Percentiles rank a stretch among this genome's conserved stretches.
Conservation (phyloP, 495 filamentous ascomycete genomes). For the Penicillium lividum region DNA sequence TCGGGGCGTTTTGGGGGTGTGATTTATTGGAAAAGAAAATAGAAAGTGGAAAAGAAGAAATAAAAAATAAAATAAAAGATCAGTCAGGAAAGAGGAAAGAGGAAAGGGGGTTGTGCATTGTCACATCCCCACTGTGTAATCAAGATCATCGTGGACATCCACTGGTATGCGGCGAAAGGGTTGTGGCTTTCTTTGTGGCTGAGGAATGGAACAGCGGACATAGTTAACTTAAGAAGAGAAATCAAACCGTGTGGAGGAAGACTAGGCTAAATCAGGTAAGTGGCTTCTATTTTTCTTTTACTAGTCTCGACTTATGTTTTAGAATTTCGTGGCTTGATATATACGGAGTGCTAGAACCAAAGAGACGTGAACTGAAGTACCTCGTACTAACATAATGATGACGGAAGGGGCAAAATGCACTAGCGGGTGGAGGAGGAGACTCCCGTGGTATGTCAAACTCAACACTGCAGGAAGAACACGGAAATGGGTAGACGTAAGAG, state of each 20-base stretch:
- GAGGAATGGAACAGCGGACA: conserved; percentile 8
- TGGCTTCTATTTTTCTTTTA: neutral
- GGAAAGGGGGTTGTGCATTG: conserved; percentile 22
- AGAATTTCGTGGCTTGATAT: neutral
- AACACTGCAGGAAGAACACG: conserved; percentile 18
- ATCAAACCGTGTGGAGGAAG: conserved; percentile 2
- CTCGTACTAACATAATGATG: conserved; percentile 24
- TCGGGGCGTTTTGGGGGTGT: conserved; percentile 10
- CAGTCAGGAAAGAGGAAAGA: neutral
- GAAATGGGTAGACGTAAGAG: neutral
- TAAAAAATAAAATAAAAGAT: neutral
- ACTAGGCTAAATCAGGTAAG: neutral
- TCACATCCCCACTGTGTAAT: conserved; percentile 26
- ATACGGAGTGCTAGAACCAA: too few relatives aligned
- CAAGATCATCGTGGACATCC: conserved; percentile 25
- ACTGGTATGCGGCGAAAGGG: conserved; percentile 22
- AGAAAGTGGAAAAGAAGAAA: conserved; percentile 11
- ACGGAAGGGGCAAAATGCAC: conserved; percentile 41
- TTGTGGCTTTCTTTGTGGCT: conserved; percentile 21
- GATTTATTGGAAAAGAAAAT: neutral
- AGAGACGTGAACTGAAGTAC: neutral
- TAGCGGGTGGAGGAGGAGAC: conserved; percentile 15
- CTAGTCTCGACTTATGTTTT: neutral
- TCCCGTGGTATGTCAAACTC: conserved; percentile 23
- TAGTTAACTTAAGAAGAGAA: neutral